These are phyloP conservation scores for Dioscorea zingiberensis DNA, from an alignment of 106 monocot genomes.

Conservation along the genomic window DNA sequence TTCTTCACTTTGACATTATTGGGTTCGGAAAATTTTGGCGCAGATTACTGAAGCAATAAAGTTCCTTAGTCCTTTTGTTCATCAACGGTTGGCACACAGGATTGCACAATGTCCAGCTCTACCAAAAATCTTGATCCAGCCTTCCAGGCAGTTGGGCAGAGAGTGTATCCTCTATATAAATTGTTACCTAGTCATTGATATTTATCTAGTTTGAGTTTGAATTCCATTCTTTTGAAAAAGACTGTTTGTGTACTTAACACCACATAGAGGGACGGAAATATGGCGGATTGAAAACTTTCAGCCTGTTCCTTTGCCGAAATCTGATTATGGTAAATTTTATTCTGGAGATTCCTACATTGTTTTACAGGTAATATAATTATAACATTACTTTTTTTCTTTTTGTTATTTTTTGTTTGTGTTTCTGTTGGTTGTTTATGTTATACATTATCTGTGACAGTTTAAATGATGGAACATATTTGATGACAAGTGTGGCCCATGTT, in stretches of 20 bases:
- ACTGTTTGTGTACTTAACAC: conserved; percentile 22
- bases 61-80: background rate
- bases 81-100: background rate
- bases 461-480: no score
- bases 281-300: conserved; percentile 72
- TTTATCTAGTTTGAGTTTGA: background rate
- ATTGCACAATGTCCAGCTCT: conserved; percentile 27
- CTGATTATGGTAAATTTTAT: conserved; percentile 67
- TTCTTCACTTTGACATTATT: no score
- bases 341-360: conserved; percentile 67
- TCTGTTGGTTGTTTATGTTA: no score
- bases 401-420: no score
- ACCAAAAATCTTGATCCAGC: conserved; percentile 55
- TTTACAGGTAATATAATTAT: conserved; percentile 34
- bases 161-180: conserved; percentile 39
- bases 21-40: background rate
- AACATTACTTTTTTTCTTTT: no score
- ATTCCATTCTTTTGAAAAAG: background rate
- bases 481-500: no score
- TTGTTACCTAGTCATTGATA: no score
- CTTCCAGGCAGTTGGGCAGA: conserved; percentile 62
- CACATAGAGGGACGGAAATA: conserved; percentile 49
- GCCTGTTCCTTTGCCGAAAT: conserved; percentile 50
- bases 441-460: no score
- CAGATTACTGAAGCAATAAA: background rate